Conservation (phyloP, 371 early-diverging fungal species). For the Choanephora cucurbitarum region DNA sequence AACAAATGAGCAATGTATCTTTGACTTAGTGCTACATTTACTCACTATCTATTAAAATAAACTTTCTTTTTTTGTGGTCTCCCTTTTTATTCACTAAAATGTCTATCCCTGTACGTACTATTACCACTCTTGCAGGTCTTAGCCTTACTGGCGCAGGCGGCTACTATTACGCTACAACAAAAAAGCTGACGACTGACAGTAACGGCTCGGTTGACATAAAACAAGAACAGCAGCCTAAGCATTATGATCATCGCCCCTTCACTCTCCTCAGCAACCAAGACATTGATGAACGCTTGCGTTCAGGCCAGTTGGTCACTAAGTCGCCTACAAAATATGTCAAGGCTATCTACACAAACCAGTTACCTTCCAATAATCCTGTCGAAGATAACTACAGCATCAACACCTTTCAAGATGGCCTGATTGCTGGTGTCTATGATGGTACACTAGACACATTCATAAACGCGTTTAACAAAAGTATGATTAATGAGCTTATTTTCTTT, state of each 20-base stretch:
- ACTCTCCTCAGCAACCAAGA: constrained; percentile 28
- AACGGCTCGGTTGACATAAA: no score
- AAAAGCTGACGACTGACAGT: background rate
- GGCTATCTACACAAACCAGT: constrained; percentile 39
- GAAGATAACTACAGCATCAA: constrained; percentile 50
- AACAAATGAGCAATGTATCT: no score
- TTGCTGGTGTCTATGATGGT: constrained; percentile 58
- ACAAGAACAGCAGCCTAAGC: constrained; percentile 5
- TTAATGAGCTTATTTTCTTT: background rate
- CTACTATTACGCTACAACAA: constrained; percentile 22
- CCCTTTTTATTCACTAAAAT: constrained; percentile 4
- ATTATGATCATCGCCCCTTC: constrained; percentile 38
- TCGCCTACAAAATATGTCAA: constrained; percentile 23
- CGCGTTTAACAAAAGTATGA: no score
- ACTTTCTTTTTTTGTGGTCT: no score
- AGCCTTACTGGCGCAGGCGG: constrained; percentile 31
- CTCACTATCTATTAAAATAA: no score
- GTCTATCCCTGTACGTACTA: constrained; percentile 30
- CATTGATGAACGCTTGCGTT: constrained; percentile 33
- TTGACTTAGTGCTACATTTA: no score
- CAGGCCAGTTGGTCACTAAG: constrained; percentile 33
- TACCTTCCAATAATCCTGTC: constrained; percentile 48
- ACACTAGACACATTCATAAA: constrained; percentile 2
- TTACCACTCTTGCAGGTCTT: constrained; percentile 26
- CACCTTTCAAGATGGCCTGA: constrained; percentile 27